Percentiles rank a stretch among this genome's conserved stretches.
Evolutionary conservation across 805 yeast species (phyloP).

Genomic region (Pichia ethanolica): DNA sequence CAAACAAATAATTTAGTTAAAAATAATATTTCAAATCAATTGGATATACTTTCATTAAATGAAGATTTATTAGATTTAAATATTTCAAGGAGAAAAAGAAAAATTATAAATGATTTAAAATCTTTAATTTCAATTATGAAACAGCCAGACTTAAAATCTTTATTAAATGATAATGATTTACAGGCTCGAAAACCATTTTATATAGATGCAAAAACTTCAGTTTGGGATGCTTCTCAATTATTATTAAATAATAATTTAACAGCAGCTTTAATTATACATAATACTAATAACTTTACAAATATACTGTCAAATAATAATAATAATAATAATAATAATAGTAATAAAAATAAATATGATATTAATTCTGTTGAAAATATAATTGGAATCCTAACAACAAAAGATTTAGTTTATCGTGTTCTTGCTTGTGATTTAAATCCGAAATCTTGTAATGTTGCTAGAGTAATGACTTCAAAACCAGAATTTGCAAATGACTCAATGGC

Average conservation of each 20-base stretch:
- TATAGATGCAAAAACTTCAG: constrained; percentile 31
- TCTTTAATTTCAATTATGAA: constrained; percentile 33
- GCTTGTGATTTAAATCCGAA: constrained; percentile 31
- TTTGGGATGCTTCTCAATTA: constrained; percentile 32
- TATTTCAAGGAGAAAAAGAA: constrained; percentile 20
- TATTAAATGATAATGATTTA: constrained; percentile 21
- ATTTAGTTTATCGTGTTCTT: constrained; percentile 35
- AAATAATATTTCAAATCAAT: constrained; percentile 5
- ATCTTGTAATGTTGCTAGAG: constrained; percentile 33
- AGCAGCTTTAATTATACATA: constrained; percentile 31
- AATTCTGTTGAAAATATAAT: constrained; percentile 26
- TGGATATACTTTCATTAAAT: constrained; percentile 15
- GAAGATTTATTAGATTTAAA: constrained; percentile 21
- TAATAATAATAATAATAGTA: too few relatives aligned
- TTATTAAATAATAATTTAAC: constrained; percentile 34
- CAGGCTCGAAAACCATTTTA: constrained; percentile 27
- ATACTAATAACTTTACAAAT: constrained; percentile 13
- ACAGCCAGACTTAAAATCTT: constrained; percentile 32
- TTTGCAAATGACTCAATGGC: constrained; percentile 34
- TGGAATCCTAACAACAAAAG: constrained; percentile 41
- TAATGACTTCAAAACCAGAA: constrained; percentile 40
- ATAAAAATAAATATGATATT: too few relatives aligned
- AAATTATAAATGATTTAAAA: constrained; percentile 29
- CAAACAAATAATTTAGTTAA: not conserved
- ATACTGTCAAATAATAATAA: not conserved